Evolutionary conservation across 2,329 filamentous ascomycete species (phyloP).

Genomic region (Aspergillus ochraceoroseus): DNA sequence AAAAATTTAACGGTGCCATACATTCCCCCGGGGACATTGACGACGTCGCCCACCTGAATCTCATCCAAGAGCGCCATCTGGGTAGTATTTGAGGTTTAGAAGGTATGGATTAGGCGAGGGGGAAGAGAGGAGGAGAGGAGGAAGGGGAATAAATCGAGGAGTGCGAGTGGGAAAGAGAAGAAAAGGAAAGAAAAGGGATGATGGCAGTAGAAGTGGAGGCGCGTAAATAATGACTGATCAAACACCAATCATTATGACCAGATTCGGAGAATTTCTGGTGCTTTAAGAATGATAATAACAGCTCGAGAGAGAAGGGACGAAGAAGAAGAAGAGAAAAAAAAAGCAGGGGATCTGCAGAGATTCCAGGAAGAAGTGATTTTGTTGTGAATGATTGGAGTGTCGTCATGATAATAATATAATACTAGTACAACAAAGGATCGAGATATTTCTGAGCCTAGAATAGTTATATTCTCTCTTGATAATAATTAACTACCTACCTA

Average conservation of each 20-base stretch:
- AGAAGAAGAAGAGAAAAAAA: slow-evolving; percentile 10
- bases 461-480: too few species aligned
- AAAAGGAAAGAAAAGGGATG: slow-evolving; percentile 17
- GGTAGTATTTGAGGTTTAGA: neutral
- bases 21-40: slow-evolving; percentile 94
- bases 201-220: slow-evolving; percentile 15
- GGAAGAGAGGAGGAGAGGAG: slow-evolving; percentile 10
- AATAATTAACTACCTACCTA: too few species aligned
- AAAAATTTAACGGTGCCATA: slow-evolving; percentile 83
- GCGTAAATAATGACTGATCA: slow-evolving; percentile 20
- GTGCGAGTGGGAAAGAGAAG: slow-evolving; percentile 17
- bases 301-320: too few species aligned
- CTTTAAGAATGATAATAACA: slow-evolving; percentile 13
- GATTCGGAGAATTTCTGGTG: slow-evolving; percentile 7
- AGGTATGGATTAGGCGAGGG: slow-evolving; percentile 4
- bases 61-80: slow-evolving; percentile 44
- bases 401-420: too few species aligned
- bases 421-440: too few species aligned
- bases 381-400: neutral
- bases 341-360: too few species aligned
- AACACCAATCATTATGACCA: slow-evolving; percentile 15
- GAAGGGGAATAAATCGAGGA: too few species aligned
- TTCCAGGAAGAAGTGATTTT: neutral
- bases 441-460: too few species aligned
- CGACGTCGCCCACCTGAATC: slow-evolving; percentile 71